These are phyloP conservation scores for Cubamyces lactineus DNA, from an alignment of 768 basidiomycete species.

Conservation along the genomic window DNA sequence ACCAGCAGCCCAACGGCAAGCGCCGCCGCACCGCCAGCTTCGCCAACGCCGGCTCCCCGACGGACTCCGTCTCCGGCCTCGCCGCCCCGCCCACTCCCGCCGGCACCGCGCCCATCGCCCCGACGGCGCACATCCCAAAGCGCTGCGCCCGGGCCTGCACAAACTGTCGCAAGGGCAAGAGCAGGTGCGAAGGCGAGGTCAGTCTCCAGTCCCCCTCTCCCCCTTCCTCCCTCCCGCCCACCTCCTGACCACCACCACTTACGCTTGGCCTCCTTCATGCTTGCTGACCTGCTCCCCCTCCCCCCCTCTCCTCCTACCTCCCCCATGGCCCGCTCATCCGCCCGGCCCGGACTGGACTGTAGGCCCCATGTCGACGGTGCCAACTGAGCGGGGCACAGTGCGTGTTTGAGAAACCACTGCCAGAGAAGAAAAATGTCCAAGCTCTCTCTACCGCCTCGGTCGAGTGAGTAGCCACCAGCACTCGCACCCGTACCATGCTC, in stretches of 20 bases:
- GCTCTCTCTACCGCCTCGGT: slow-evolving; percentile 64
- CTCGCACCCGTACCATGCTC: slow-evolving; percentile 27
- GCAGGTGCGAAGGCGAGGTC: slow-evolving; percentile 92
- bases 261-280: neutral
- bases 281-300: slow-evolving; percentile 43
- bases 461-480: slow-evolving; percentile 70
- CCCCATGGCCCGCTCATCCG: slow-evolving; percentile 71
- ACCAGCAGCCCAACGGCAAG: slow-evolving; percentile 29
- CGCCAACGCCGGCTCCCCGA: slow-evolving; percentile 21
- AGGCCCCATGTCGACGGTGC: slow-evolving; percentile 92
- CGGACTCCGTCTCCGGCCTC: slow-evolving; percentile 20
- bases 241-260: neutral
- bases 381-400: slow-evolving; percentile 80
- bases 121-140: slow-evolving; percentile 76
- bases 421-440: slow-evolving; percentile 80
- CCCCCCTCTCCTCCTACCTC: too few species aligned
- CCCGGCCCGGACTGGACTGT: slow-evolving; percentile 63
- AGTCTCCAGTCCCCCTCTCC: too few species aligned
- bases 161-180: slow-evolving; percentile 89
- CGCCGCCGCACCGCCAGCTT: slow-evolving; percentile 29
- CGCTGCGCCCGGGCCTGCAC: slow-evolving; percentile 89
- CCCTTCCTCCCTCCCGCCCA: neutral
- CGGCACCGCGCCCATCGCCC: slow-evolving; percentile 68
- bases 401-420: slow-evolving; percentile 90
- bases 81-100: slow-evolving; percentile 23